Percentiles rank a stretch among this genome's conserved stretches.
These are phyloP conservation scores for Leucosporidium creatinivorum DNA, from an alignment of 768 basidiomycete genomes.

Conservation along the genomic window DNA sequence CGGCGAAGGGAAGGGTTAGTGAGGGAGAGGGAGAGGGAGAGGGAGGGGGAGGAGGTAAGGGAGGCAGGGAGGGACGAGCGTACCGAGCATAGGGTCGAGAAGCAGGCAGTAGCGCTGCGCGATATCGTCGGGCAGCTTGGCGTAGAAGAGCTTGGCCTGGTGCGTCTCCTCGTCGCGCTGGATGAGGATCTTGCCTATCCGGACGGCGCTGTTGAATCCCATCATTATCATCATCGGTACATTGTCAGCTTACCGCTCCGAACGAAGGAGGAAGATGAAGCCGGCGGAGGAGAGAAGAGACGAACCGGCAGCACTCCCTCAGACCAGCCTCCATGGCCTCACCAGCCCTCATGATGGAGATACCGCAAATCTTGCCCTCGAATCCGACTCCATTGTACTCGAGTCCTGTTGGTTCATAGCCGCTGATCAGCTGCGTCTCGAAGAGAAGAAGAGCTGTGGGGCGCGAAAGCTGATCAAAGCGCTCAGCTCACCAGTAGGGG, in stretches of 20 bases:
- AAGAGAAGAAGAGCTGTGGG: not conserved
- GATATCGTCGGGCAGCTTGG: conserved; percentile 87
- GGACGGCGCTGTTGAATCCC: conserved; percentile 41
- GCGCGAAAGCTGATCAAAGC: not conserved
- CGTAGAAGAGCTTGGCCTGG: conserved; percentile 68
- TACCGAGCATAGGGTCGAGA: conserved; percentile 95
- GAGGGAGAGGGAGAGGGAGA: not conserved
- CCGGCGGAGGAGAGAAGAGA: too few relatives aligned
- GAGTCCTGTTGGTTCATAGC: conserved; percentile 52
- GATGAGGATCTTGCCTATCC: conserved; percentile 97
- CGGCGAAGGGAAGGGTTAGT: too few relatives aligned
- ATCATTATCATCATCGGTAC: not conserved
- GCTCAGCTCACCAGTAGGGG: conserved; percentile 58
- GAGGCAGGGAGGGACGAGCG: conserved; percentile 34
- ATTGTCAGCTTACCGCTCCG: not conserved
- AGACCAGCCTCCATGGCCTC: conserved; percentile 99
- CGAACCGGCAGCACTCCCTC: conserved; percentile 87
- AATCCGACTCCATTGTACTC: conserved; percentile 87
- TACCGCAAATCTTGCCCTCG: conserved; percentile 59
- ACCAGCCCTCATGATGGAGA: conserved; percentile 61
- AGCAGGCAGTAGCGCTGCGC: conserved; percentile 83
- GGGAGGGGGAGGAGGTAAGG: too few relatives aligned
- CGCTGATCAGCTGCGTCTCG: not conserved
- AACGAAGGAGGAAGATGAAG: too few relatives aligned
- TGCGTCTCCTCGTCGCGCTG: conserved; percentile 97